A percentile compares a stretch with the other conserved stretches of the same genome.
phyloP scores from a whole-genome alignment of 805 yeast genomes.

The Kockiozyma suomiensis region DNA sequence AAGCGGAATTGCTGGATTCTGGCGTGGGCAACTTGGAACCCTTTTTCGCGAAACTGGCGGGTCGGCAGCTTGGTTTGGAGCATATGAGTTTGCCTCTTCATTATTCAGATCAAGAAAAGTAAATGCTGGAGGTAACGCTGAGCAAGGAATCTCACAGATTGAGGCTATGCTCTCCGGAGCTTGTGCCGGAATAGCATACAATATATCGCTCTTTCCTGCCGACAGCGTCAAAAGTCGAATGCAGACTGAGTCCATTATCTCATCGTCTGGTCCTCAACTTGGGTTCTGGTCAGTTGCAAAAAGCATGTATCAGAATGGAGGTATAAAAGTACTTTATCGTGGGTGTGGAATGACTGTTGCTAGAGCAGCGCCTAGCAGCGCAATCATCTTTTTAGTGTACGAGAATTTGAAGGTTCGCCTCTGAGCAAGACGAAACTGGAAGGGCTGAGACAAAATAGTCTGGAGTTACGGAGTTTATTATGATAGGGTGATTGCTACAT shows the following conservation, averaged over 20 bases:
- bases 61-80: conserved; percentile 91
- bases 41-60: conserved; percentile 83
- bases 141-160: conserved; percentile 44
- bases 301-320: conserved; percentile 54
- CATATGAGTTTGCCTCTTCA: conserved; percentile 63
- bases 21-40: conserved; percentile 88
- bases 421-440: conserved; percentile 43
- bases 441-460: too few relatives aligned
- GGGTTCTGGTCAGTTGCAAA: conserved; percentile 47
- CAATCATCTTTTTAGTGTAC: conserved; percentile 78
- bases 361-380: conserved; percentile 89
- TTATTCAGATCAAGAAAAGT: conserved; percentile 36
- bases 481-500: not conserved
- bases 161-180: conserved; percentile 80
- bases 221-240: conserved; percentile 87
- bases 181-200: conserved; percentile 79
- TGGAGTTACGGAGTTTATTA: not conserved
- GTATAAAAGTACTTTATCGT: conserved; percentile 72
- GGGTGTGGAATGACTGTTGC: conserved; percentile 82
- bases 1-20: conserved; percentile 71
- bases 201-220: conserved; percentile 79
- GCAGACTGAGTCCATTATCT: conserved; percentile 59
- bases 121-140: not conserved
- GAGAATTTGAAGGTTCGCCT: conserved; percentile 47
- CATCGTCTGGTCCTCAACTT: conserved; percentile 36